Evolutionary conservation across 768 basidiomycete species (phyloP).

Genomic region (Pleurotus sapidus): DNA sequence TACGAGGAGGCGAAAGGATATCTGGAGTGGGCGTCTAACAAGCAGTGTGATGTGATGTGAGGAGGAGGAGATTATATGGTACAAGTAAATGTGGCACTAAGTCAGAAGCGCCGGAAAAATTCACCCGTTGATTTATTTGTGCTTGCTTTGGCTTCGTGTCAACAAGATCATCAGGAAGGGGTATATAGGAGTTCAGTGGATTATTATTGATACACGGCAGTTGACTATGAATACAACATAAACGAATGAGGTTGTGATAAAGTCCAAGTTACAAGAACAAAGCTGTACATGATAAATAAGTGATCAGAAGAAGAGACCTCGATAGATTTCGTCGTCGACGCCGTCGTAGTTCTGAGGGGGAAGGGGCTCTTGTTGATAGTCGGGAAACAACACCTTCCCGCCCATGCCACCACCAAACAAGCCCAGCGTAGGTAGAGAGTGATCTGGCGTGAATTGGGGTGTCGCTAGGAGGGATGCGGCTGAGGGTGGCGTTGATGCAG

Average conservation of each 20-base stretch:
- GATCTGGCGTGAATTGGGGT: conserved; percentile 7
- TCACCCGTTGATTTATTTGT: background rate
- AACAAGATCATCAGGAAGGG: background rate
- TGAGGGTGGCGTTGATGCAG: conserved; percentile 6
- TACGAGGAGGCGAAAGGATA: background rate
- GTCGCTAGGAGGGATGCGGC: background rate
- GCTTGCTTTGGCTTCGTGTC: background rate
- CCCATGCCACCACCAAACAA: background rate
- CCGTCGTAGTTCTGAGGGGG: background rate
- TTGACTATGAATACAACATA: too few relatives aligned
- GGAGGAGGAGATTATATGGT: background rate
- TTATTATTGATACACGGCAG: too few relatives aligned
- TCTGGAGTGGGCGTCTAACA: conserved; percentile 1
- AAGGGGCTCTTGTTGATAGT: background rate
- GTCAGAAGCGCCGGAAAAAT: background rate
- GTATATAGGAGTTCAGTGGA: background rate
- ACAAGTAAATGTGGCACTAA: background rate
- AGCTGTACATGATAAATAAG: too few relatives aligned
- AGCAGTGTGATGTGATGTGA: background rate
- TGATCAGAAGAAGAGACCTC: background rate
- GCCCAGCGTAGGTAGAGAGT: background rate
- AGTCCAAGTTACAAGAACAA: too few relatives aligned
- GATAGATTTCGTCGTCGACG: background rate
- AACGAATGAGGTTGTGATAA: too few relatives aligned
- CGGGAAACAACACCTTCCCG: conserved; percentile 1